phyloP scores from a whole-genome alignment of 2,329 filamentous ascomycete genomes.

The Fusarium sp. region DNA sequence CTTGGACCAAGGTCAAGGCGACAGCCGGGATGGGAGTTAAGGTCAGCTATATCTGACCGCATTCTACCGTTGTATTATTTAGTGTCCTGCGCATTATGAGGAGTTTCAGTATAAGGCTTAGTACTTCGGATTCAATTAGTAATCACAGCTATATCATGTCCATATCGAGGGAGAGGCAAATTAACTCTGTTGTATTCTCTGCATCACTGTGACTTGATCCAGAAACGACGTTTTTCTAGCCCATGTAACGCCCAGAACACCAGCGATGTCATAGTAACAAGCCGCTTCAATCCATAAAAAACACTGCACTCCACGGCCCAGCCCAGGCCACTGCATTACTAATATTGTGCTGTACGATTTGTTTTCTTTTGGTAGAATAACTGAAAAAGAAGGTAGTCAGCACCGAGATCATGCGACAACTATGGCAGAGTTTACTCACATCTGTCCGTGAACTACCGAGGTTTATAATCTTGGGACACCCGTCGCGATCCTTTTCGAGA shows the following conservation, averaged over 20 bases:
- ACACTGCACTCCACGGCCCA: slow-evolving; percentile 54
- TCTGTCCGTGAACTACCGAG: slow-evolving; percentile 96
- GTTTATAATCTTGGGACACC: slow-evolving; percentile 99
- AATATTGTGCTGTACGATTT: slow-evolving; percentile 72
- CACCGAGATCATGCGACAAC: not conserved
- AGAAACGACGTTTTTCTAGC: slow-evolving; percentile 25
- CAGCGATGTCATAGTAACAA: slow-evolving; percentile 41
- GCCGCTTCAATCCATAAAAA: slow-evolving; percentile 29
- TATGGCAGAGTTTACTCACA: slow-evolving; percentile 64
- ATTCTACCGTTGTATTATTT: slow-evolving; percentile 45
- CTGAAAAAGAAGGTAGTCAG: slow-evolving; percentile 54
- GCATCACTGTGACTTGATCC: slow-evolving; percentile 31
- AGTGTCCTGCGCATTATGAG: slow-evolving; percentile 49
- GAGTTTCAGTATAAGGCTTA: slow-evolving; percentile 46
- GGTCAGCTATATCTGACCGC: slow-evolving; percentile 88
- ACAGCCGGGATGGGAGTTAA: slow-evolving; percentile 98
- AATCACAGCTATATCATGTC: slow-evolving; percentile 26
- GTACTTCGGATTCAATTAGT: slow-evolving; percentile 33
- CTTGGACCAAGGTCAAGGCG: slow-evolving; percentile 85
- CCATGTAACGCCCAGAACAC: slow-evolving; percentile 42
- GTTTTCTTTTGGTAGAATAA: slow-evolving; percentile 79
- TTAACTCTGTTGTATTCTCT: slow-evolving; percentile 29
- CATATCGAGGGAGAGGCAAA: slow-evolving; percentile 24
- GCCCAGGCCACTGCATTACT: slow-evolving; percentile 65
- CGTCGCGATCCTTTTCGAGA: slow-evolving; percentile 96